Evolutionary conservation across 2,329 filamentous ascomycete genomes (phyloP).

Genomic region (Akanthomyces muscarius): DNA sequence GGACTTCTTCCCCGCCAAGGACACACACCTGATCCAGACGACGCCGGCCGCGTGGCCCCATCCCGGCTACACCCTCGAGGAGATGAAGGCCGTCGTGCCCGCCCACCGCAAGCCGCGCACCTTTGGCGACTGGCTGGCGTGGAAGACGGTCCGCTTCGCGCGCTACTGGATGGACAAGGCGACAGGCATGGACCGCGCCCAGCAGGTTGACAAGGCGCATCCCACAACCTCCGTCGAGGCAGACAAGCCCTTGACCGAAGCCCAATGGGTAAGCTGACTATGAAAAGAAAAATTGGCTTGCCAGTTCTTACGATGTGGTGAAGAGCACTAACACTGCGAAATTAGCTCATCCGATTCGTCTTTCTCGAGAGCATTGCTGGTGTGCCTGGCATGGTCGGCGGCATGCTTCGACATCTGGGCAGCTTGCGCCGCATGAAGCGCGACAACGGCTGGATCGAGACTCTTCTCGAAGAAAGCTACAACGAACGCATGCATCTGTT

Average conservation of each 20-base stretch:
- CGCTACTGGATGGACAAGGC: slow-evolving; percentile 77
- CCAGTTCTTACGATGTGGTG: not conserved
- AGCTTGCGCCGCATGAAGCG: slow-evolving; percentile 81
- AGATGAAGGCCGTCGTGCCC: slow-evolving; percentile 71
- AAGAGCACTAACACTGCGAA: not conserved
- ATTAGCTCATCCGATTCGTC: slow-evolving; percentile 70
- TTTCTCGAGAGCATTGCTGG: slow-evolving; percentile 94
- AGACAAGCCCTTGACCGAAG: slow-evolving; percentile 66
- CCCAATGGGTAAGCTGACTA: slow-evolving; percentile 65
- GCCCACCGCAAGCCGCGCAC: slow-evolving; percentile 72
- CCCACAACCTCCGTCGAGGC: slow-evolving; percentile 53
- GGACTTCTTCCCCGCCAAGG: slow-evolving; percentile 61
- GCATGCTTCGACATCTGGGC: slow-evolving; percentile 85
- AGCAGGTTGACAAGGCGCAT: slow-evolving; percentile 58
- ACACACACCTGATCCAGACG: slow-evolving; percentile 57
- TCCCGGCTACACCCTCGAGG: slow-evolving; percentile 69
- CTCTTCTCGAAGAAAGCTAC: slow-evolving; percentile 81
- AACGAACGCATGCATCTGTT: slow-evolving; percentile 93
- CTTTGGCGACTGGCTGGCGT: slow-evolving; percentile 73
- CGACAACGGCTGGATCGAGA: slow-evolving; percentile 97
- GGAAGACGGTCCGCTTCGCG: slow-evolving; percentile 69
- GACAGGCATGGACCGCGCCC: slow-evolving; percentile 69
- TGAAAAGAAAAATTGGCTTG: not conserved
- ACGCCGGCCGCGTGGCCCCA: slow-evolving; percentile 67
- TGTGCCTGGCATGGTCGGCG: slow-evolving; percentile 94